Base-by-base conservation (phyloP, 257 asterid species). In the Fraxinus americana region DNA sequence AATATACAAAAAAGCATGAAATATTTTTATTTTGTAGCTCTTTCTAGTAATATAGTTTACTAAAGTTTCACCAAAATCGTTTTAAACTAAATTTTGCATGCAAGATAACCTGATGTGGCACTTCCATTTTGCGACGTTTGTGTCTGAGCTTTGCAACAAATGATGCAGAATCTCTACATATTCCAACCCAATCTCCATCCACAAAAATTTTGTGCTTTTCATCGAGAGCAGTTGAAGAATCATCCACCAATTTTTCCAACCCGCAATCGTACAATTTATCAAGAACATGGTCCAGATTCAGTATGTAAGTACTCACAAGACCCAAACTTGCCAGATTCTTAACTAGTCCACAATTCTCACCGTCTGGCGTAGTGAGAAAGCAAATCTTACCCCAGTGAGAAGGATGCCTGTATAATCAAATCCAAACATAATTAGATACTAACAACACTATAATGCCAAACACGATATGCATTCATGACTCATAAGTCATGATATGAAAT, bases 351-450 rank as follows among this genome's bases (percentile, higher is more conserved):
- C 98, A 93, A 79, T 93, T 96, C 88, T 96, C 99, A 79, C 99
- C 99, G 74, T 96, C 98, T 5, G 99, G 93, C 7, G 97, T 96
- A 7, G 99, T 93, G 81, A 96, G 96, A 84, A 84, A 92, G 86
- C 99, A 96, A 30, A 96, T 78, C 90, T 87, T 93, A 71, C 98
- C 99, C 99, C 98, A 93, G 82, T 96, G 97, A 67, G 99, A 96
- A 75, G 97, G 98, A 79, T 96, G 97, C 41, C 98, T 94, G 91
- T 82, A 88, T 30, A 66, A 79, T 67, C 70, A 75, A 73, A 74
- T 72, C 77, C n/a, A 79, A 79, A 41, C 78, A 63, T 70, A 80
- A 76, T 72, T 66, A 79, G 76, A 70, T 70, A 82, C 23, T 5
- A 30, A 7, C 4, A 29, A n/a, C 13, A 7, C 21, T 41, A 35